Conservation (phyloP, 2,329 filamentous ascomycete genomes). For the Aspergillus fructus region DNA sequence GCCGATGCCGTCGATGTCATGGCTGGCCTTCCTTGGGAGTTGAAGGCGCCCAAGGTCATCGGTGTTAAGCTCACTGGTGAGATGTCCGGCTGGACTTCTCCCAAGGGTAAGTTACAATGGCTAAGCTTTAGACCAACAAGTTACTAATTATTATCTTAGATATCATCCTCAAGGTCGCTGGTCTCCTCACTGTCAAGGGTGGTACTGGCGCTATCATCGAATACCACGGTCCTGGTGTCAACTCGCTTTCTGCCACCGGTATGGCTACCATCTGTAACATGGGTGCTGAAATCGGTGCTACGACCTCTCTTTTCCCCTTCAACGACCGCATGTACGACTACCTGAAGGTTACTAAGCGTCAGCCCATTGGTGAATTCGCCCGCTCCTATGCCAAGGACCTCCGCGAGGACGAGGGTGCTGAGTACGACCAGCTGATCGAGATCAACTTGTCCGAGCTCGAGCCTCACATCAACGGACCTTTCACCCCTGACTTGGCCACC, state of each 20-base stretch:
- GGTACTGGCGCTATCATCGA: slow-evolving; percentile 80
- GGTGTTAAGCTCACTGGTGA: slow-evolving; percentile 92
- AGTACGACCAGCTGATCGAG: slow-evolving; percentile 96
- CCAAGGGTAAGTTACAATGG: slow-evolving; percentile 68
- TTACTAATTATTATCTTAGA: slow-evolving; percentile 52
- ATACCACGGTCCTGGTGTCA: slow-evolving; percentile 65
- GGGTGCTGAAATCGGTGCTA: slow-evolving; percentile 67
- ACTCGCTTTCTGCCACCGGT: slow-evolving; percentile 75
- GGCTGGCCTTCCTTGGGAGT: slow-evolving; percentile 94
- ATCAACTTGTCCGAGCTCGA: slow-evolving; percentile 94
- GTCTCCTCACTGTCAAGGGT: slow-evolving; percentile 95
- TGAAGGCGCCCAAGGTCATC: slow-evolving; percentile 96
- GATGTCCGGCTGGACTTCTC: slow-evolving; percentile 85
- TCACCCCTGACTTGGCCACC: slow-evolving; percentile 96
- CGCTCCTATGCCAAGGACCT: slow-evolving; percentile 82
- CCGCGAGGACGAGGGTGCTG: slow-evolving; percentile 79
- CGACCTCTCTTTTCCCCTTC: slow-evolving; percentile 95
- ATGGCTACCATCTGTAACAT: slow-evolving; percentile 80
- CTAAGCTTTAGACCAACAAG: neutral
- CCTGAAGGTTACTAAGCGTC: slow-evolving; percentile 84
- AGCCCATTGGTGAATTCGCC: slow-evolving; percentile 86
- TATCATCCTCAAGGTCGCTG: slow-evolving; percentile 95
- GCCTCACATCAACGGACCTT: slow-evolving; percentile 97
- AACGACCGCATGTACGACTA: slow-evolving; percentile 98
- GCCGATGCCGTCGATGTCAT: slow-evolving; percentile 98